Base-by-base conservation (phyloP, 2,329 filamentous ascomycete genomes). In the Pezicula rhizophila region DNA sequence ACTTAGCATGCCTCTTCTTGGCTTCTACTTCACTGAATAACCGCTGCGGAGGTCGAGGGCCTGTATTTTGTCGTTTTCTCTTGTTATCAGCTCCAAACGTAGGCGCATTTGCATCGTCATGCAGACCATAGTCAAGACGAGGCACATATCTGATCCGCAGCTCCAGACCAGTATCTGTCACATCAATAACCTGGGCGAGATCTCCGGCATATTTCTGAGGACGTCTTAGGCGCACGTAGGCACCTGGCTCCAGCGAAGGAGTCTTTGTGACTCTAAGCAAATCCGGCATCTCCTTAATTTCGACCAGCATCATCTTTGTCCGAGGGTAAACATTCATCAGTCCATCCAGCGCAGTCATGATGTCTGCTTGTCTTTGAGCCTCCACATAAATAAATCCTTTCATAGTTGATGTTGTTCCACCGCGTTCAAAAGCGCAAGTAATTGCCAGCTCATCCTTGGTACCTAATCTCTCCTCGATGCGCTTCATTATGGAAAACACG, bases 241-340 rank as follows among this genome's bases (percentile, higher is more conserved):
- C 89, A 55, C 92, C 92, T 8, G 86, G 87, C 59, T 93, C 83
- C 31, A 99, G 74, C 23, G 84, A 83, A 42, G 90, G 87, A 2
- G 87, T 92, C 71, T 96, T 96, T 52, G 82, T 84, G 25, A 95
- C 89, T 45, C 90, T 83, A 15, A 99, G 76, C n/a, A 99, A 78
- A 68, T 97, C 93, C 2, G 93, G 92, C 84, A 96, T 96, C 68
- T 99, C 93, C 67, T 95, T 95, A 61, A 97, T 90, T 43, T 93
- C 89, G 38, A 99, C 89, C 45, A 97, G 74, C 40, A 91, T 80
- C 71, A 93, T 85, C 68, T 90, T 93, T 25, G 82, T 86, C 49
- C 89, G 83, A 47, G 92, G 88, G 66, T 96, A 99, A 34, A 95
- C 87, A 63, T 96, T 90, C 52, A 89, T 80, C 62, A 99, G 80